A percentile compares a stretch with the other conserved stretches of the same genome.
phyloP scores from a whole-genome alignment of 805 yeast genomes.

The Wickerhamiella sorbophila region DNA sequence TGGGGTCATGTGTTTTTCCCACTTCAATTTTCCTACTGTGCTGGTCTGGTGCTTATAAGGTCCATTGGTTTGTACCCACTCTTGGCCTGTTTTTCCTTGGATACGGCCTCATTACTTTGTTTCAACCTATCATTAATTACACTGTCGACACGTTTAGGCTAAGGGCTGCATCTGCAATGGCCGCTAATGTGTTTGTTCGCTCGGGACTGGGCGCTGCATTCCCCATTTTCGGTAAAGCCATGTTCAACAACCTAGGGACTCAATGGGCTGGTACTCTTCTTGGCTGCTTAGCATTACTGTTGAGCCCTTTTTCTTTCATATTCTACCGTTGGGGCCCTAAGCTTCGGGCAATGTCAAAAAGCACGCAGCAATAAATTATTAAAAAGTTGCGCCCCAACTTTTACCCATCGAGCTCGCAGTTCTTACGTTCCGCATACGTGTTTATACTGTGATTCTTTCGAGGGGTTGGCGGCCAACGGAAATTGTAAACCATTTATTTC shows the following conservation, averaged over 20 bases:
- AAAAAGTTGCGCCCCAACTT: too few species aligned
- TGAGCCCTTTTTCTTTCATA: conserved; percentile 55
- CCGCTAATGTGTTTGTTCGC: conserved; percentile 56
- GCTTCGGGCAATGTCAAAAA: conserved; percentile 44
- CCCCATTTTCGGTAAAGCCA: conserved; percentile 56
- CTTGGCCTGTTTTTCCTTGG: conserved; percentile 41
- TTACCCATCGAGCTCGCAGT: too few species aligned
- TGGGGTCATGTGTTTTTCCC: conserved; percentile 56
- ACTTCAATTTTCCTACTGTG: conserved; percentile 74
- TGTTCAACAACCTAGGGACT: conserved; percentile 54
- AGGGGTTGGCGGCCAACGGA: too few species aligned
- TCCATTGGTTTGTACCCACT: conserved; percentile 52
- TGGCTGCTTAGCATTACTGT: conserved; percentile 41
- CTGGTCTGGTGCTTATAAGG: conserved; percentile 71
- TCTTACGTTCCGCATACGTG: too few species aligned
- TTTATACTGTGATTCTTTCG: too few species aligned
- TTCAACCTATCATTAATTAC: conserved; percentile 47
- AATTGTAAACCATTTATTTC: too few species aligned
- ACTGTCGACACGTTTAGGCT: conserved; percentile 45
- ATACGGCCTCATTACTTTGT: conserved; percentile 38
- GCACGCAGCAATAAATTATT: conserved; percentile 25
- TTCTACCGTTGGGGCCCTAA: conserved; percentile 44
- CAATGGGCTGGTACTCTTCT: conserved; percentile 70
- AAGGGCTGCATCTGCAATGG: conserved; percentile 50
- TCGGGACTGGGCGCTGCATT: conserved; percentile 52